phyloP scores from a whole-genome alignment of 441 rosid species.

The Arabidopsis hybrid region DNA sequence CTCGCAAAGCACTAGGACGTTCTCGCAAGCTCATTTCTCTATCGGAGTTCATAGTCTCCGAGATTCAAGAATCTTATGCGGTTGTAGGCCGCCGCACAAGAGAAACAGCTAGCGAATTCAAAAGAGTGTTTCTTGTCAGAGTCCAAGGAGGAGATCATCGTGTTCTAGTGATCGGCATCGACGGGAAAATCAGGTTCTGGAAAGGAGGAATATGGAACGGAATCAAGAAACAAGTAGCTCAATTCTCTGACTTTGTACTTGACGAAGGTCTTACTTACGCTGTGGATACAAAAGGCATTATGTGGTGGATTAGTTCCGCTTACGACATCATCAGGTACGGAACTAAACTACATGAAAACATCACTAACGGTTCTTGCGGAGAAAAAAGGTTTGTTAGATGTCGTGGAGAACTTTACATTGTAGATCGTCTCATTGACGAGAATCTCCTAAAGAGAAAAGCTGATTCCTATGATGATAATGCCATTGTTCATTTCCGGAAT shows the following conservation, averaged over 20 bases:
- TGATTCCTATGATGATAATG: neutral
- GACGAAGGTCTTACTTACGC: slow-evolving; percentile 37
- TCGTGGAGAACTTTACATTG: slow-evolving; percentile 53
- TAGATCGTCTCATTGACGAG: slow-evolving; percentile 21
- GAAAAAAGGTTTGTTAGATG: slow-evolving; percentile 34
- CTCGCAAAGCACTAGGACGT: neutral
- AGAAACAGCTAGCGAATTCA: neutral
- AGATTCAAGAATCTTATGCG: neutral
- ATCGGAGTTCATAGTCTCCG: neutral
- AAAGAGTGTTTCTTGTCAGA: neutral
- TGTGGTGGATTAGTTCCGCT: slow-evolving; percentile 43
- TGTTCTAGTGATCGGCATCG: neutral
- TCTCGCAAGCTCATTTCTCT: neutral
- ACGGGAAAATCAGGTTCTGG: neutral
- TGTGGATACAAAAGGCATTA: slow-evolving; percentile 33
- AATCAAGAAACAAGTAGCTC: neutral
- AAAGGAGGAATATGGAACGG: neutral
- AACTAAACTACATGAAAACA: slow-evolving; percentile 21
- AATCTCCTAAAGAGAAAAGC: neutral
- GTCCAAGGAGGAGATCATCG: neutral
- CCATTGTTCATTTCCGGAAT: no score
- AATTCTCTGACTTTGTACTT: slow-evolving; percentile 31
- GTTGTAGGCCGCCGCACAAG: neutral
- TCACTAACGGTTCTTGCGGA: neutral
- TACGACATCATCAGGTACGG: slow-evolving; percentile 39